These are phyloP conservation scores for Tolypocladium amazonense DNA, from an alignment of 2,329 filamentous ascomycete genomes.

Conservation along the genomic window DNA sequence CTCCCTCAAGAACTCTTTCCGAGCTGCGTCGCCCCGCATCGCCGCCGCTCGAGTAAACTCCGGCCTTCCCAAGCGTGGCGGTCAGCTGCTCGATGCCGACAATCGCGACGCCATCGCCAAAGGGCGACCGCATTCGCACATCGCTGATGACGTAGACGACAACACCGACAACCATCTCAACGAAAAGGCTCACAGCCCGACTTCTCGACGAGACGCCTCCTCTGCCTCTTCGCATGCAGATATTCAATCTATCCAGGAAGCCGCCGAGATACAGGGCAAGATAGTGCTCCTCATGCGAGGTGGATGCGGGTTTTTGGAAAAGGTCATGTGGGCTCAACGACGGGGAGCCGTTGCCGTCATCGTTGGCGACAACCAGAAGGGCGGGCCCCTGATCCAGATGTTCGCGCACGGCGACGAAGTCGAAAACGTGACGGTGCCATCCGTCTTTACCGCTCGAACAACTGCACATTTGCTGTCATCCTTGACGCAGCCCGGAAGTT, in stretches of 20 bases:
- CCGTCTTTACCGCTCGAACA: conserved; percentile 88
- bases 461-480: conserved; percentile 89
- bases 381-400: conserved; percentile 89
- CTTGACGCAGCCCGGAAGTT: conserved; percentile 62
- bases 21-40: conserved; percentile 11
- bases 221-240: conserved; percentile 58
- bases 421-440: conserved; percentile 87
- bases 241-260: conserved; percentile 84
- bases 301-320: conserved; percentile 92
- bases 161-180: conserved; percentile 81
- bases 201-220: conserved; percentile 22
- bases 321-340: conserved; percentile 93
- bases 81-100: conserved; percentile 15
- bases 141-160: conserved; percentile 39
- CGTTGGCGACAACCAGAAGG: conserved; percentile 85
- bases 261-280: conserved; percentile 86
- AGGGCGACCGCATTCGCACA: conserved; percentile 2
- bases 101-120: conserved; percentile 11
- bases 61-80: conserved; percentile 8
- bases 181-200: conserved; percentile 28
- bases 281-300: conserved; percentile 85
- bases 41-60: conserved; percentile 7
- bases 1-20: conserved; percentile 28
- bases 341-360: conserved; percentile 83
- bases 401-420: conserved; percentile 88